phyloP scores from a whole-genome alignment of 140 eudicot species.

The Flaveria floridana region DNA sequence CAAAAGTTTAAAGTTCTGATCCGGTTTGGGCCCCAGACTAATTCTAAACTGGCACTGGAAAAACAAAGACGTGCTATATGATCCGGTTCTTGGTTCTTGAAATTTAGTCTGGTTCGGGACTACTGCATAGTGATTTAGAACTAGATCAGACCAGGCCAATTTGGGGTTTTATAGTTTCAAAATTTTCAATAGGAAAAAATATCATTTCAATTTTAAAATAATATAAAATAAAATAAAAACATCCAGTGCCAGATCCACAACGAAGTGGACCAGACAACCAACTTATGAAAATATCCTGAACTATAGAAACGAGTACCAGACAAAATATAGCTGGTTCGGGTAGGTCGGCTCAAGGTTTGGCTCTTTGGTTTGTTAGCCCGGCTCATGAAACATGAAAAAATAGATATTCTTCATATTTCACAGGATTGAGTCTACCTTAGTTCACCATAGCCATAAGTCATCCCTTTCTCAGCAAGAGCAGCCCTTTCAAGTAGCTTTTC shows the following conservation, averaged over 20 bases:
- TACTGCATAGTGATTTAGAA: not conserved
- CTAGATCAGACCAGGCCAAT: not conserved
- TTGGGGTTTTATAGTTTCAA: not conserved
- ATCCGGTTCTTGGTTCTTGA: not conserved
- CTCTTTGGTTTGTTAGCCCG: not conserved
- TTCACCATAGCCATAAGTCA: constrained; percentile 69
- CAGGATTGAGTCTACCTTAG: constrained; percentile 46
- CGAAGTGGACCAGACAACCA: not conserved
- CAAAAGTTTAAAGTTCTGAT: not conserved
- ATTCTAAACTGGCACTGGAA: not conserved
- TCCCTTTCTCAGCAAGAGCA: constrained; percentile 79
- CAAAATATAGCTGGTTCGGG: not conserved
- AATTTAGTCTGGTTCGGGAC: not conserved
- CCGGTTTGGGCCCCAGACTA: not conserved
- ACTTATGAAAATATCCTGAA: not conserved
- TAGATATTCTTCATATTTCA: constrained; percentile 2
- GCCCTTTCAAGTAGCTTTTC: constrained; percentile 77
- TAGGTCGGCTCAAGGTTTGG: not conserved
- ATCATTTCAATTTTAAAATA: not conserved
- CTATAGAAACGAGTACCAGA: not conserved
- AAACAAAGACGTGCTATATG: not conserved
- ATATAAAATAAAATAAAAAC: not conserved
- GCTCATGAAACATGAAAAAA: constrained; percentile 13
- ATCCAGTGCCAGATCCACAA: not conserved
- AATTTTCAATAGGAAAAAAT: not conserved